These are phyloP conservation scores for Nigrospora oryzae DNA, from an alignment of 2,329 filamentous ascomycete genomes.

Conservation along the genomic window DNA sequence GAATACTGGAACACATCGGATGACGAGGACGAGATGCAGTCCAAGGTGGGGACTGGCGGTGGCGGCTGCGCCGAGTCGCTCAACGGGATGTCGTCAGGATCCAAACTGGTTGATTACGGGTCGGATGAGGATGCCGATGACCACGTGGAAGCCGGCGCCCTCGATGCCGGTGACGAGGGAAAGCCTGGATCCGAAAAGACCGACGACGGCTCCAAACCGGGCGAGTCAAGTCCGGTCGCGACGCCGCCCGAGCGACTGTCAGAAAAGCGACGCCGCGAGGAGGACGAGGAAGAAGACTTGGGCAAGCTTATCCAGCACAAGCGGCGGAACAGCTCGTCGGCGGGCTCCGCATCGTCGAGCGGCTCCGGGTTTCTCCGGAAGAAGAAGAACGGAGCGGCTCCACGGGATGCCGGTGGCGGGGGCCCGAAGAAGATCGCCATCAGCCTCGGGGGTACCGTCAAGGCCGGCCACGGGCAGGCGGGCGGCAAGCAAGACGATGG, in stretches of 20 bases:
- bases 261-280: slow-evolving; percentile 84
- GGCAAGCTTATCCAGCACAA: slow-evolving; percentile 67
- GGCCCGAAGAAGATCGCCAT: slow-evolving; percentile 49
- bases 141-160: slow-evolving; percentile 43
- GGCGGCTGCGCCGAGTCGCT: slow-evolving; percentile 26
- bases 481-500: slow-evolving; percentile 8
- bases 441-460: slow-evolving; percentile 40
- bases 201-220: slow-evolving; percentile 22
- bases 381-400: slow-evolving; percentile 35
- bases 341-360: slow-evolving; percentile 28
- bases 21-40: slow-evolving; percentile 62
- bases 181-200: slow-evolving; percentile 9
- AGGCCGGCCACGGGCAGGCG: slow-evolving; percentile 14
- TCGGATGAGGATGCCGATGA: slow-evolving; percentile 80
- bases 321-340: slow-evolving; percentile 50
- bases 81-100: slow-evolving; percentile 56
- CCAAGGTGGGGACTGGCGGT: slow-evolving; percentile 8
- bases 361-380: slow-evolving; percentile 30
- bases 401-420: slow-evolving; percentile 28
- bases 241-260: slow-evolving; percentile 71
- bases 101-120: slow-evolving; percentile 81
- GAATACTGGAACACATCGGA: slow-evolving; percentile 91
- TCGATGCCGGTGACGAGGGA: slow-evolving; percentile 18
- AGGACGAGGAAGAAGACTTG: slow-evolving; percentile 90
- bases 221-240: slow-evolving; percentile 27